Conservation (phyloP, 2,329 filamentous ascomycete species). For the Botryosphaeria agaves region DNA sequence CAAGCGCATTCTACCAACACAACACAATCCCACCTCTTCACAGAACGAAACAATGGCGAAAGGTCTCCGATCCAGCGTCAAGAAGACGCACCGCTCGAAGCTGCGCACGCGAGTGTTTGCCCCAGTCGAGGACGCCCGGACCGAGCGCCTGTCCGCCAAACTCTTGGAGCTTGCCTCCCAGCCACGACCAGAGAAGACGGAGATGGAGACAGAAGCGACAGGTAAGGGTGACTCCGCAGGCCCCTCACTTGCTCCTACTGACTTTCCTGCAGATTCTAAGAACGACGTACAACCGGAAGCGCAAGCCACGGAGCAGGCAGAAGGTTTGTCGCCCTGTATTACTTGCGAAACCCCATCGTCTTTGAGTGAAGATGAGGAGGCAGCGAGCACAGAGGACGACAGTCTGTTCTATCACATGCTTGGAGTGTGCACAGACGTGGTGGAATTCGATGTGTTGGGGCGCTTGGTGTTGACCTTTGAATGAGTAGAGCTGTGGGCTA, state of each 20-base stretch:
- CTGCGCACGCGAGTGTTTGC: slow-evolving; percentile 72
- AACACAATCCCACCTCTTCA: slow-evolving; percentile 13
- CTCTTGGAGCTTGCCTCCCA: slow-evolving; percentile 64
- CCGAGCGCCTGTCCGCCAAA: slow-evolving; percentile 71
- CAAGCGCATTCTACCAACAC: not conserved
- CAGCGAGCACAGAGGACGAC: slow-evolving; percentile 6
- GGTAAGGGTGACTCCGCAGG: slow-evolving; percentile 3
- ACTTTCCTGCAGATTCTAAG: slow-evolving; percentile 4
- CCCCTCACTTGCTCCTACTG: not conserved
- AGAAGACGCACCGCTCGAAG: slow-evolving; percentile 68
- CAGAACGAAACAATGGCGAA: slow-evolving; percentile 55
- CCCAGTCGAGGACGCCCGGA: slow-evolving; percentile 61
- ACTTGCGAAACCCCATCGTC: slow-evolving; percentile 5
- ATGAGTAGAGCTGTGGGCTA: slow-evolving; percentile 13
- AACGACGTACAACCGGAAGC: slow-evolving; percentile 5
- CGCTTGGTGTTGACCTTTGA: slow-evolving; percentile 19
- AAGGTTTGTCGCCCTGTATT: slow-evolving; percentile 8
- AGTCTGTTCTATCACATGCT: slow-evolving; percentile 19
- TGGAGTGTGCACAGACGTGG: slow-evolving; percentile 20
- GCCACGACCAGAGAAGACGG: slow-evolving; percentile 42
- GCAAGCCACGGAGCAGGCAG: slow-evolving; percentile 6
- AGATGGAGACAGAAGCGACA: slow-evolving; percentile 29
- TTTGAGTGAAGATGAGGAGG: slow-evolving; percentile 3
- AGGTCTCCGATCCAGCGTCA: slow-evolving; percentile 58
- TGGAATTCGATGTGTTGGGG: slow-evolving; percentile 18